Percentiles rank a stretch among this genome's conserved stretches.
Conservation (phyloP, 441 rosid species). For the Populus hybrid region DNA sequence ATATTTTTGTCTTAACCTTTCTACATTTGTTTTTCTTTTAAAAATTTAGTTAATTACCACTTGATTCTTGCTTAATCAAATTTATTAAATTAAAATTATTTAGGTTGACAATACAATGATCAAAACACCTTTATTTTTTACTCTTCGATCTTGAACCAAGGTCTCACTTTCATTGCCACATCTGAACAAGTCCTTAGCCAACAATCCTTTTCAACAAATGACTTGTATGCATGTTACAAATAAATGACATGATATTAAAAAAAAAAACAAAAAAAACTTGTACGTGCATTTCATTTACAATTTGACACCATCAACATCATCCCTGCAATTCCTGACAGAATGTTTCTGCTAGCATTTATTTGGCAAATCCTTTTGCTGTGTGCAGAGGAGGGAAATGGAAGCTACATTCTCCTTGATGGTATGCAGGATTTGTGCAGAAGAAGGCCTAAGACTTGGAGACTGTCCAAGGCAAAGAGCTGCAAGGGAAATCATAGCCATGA, state of each 20-base stretch:
- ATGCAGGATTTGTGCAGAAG: constrained; percentile 46
- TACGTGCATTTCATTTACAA: neutral
- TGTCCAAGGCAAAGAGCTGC: too few species aligned
- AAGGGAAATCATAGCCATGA: too few species aligned
- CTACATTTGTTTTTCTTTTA: too few species aligned
- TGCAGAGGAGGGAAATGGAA: constrained; percentile 31
- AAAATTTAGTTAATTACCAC: too few species aligned
- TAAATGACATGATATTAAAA: too few species aligned
- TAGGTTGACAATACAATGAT: too few species aligned
- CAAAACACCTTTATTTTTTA: neutral
- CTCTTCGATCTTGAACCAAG: neutral
- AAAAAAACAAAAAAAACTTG: neutral
- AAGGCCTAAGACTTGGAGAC: too few species aligned
- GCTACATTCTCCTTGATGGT: constrained; percentile 35
- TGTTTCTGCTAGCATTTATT: neutral
- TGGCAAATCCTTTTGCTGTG: constrained; percentile 7
- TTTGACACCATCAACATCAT: neutral
- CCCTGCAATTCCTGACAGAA: neutral
- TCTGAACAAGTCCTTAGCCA: neutral
- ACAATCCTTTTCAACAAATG: too few species aligned
- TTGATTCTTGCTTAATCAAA: too few species aligned
- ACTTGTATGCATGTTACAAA: neutral
- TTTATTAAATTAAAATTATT: too few species aligned
- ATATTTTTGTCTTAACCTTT: too few species aligned
- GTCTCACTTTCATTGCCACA: neutral